Base-by-base conservation (phyloP, 805 yeast genomes). In the Tetrapisispora namnaoensis region DNA sequence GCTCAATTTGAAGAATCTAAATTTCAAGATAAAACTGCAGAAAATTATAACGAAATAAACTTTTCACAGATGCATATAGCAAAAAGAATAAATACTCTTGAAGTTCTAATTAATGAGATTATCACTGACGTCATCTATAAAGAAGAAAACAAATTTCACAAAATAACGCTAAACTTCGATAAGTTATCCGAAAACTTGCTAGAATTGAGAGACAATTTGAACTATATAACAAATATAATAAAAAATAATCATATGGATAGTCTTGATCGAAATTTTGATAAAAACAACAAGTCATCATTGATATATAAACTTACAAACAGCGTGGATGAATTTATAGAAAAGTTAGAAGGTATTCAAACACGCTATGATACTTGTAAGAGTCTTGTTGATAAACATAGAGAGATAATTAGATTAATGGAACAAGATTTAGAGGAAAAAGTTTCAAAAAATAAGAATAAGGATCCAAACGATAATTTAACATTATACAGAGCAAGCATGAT, bases 121-220 rank as follows among this genome's bases (percentile, higher is more conserved):
- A 47, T 62, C 16, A 53, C 49, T 18, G 58, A 59, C 24, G 49
- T 52, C 17, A 44, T 66, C 47, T 41, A 58, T 43, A 57, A 56
- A 39, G 58, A 59, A 49, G 71, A 60, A 52, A 55, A 32, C 44
- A 60, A 51, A 22, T 60, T 54, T 53, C 60, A 52, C 54, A 66
- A 58, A 48, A 57, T 39, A 30, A 57, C 65, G 7, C 52, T 60
- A n/a, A 58, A 61, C 24, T 55, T 62, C 9, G 59, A 57, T 18
- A 51, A 59, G 2, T 46, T 62, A 2, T 48, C 65, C 6, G 46
- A 51, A 9, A 51, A 58, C 35, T 47, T 72, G 6, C 60, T 60
- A 8, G 43, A 51, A 7, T 64, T 70, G 37, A 70, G 61, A 49
- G 21, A 49, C 10, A 50, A 53, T 17, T 52, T 63, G 7, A 18